Percentiles rank a stretch among this genome's conserved stretches.
Conservation (phyloP, 2,329 filamentous ascomycete species). For the Colletotrichum orchidophilum region DNA sequence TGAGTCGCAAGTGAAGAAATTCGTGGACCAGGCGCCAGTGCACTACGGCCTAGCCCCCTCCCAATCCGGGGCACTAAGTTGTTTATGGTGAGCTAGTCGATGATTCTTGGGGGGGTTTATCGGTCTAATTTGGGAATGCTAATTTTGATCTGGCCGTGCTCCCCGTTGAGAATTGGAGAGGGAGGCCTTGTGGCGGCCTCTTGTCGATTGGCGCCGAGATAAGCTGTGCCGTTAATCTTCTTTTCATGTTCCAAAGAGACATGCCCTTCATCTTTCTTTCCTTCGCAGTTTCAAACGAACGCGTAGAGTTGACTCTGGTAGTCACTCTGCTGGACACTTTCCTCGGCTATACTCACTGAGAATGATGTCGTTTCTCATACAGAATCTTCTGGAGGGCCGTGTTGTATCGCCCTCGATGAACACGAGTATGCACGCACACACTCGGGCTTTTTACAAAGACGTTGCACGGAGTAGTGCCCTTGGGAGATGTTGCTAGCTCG, state of each 20-base stretch:
- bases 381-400: not conserved
- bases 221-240: too few relatives aligned
- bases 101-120: too few relatives aligned
- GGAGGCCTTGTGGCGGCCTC: not conserved
- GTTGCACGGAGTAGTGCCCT: not conserved
- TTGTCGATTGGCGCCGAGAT: not conserved
- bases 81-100: not conserved
- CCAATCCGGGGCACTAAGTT: not conserved
- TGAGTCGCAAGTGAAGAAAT: not conserved
- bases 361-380: not conserved
- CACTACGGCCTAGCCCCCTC: not conserved
- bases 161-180: not conserved
- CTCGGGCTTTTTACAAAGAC: not conserved
- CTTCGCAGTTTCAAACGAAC: not conserved
- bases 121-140: not conserved
- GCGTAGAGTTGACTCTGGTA: not conserved
- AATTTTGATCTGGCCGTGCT: not conserved
- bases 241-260: not conserved
- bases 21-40: not conserved
- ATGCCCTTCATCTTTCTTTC: not conserved
- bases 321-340: not conserved
- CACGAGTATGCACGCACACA: not conserved
- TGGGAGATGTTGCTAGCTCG: conserved; percentile 12
- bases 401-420: not conserved
- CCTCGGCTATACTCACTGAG: not conserved